These are phyloP conservation scores for Deuterostichococcus epilithicus DNA, from an alignment of 139 green algal genomes.

Conservation along the genomic window DNA sequence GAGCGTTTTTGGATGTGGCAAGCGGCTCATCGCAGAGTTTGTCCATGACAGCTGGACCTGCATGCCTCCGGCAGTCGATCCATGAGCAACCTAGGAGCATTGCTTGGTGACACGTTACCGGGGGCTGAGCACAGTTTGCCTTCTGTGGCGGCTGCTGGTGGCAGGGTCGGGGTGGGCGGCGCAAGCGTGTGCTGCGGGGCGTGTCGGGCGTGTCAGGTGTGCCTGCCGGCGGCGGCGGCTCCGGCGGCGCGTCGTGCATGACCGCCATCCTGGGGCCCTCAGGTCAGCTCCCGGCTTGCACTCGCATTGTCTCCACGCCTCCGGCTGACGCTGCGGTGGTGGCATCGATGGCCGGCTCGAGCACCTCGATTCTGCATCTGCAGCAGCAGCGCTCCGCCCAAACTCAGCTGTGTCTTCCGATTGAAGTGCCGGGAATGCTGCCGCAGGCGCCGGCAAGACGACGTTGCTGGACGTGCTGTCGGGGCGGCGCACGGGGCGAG, in stretches of 20 bases:
- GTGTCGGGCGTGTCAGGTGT: slow-evolving; percentile 40
- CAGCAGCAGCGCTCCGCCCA: too few relatives aligned
- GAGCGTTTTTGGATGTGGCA: too few relatives aligned
- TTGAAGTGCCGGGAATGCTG: slow-evolving; percentile 4
- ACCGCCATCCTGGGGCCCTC: slow-evolving; percentile 21
- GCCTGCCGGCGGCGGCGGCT: background rate
- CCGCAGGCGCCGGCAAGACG: slow-evolving; percentile 18
- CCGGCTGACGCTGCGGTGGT: too few relatives aligned
- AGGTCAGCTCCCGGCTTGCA: slow-evolving; percentile 4
- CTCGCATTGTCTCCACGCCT: too few relatives aligned
- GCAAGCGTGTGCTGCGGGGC: slow-evolving; percentile 35
- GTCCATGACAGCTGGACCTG: too few relatives aligned
- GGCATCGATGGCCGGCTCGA: too few relatives aligned
- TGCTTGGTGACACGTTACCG: too few relatives aligned
- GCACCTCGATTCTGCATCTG: too few relatives aligned
- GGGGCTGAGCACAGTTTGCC: slow-evolving; percentile 13
- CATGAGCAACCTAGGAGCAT: too few relatives aligned
- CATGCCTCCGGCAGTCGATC: too few relatives aligned
- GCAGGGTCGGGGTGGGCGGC: background rate
- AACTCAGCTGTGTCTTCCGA: too few relatives aligned
- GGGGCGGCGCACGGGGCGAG: slow-evolving; percentile 28
- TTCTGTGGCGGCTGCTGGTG: background rate
- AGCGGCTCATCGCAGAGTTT: too few relatives aligned
- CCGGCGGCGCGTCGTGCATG: slow-evolving; percentile 1
- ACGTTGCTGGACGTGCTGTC: slow-evolving; percentile 62